Evolutionary conservation across 1,284 basidiomycete species (phyloP).

Genomic region (Leccinum griseonigrum): DNA sequence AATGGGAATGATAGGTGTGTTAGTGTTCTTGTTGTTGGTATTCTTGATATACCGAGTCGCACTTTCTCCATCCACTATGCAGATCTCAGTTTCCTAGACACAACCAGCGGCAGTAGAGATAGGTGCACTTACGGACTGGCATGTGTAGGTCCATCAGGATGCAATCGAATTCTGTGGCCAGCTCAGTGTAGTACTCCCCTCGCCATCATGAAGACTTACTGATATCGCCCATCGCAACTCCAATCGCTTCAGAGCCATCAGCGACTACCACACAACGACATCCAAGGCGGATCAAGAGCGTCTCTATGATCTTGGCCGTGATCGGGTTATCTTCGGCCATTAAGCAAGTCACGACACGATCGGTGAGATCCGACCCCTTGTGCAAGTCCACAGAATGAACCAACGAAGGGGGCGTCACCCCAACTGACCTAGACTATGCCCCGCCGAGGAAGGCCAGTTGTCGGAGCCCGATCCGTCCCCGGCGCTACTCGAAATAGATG

Average conservation of each 20-base stretch:
- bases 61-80: slow-evolving; percentile 83
- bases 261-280: slow-evolving; percentile 93
- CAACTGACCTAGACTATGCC: slow-evolving; percentile 50
- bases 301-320: slow-evolving; percentile 94
- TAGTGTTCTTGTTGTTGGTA: slow-evolving; percentile 89
- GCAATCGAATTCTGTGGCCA: slow-evolving; percentile 72
- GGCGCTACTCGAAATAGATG: slow-evolving; percentile 76
- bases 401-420: slow-evolving; percentile 70
- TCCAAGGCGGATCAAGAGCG: slow-evolving; percentile 85
- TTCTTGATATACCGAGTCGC: slow-evolving; percentile 93
- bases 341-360: slow-evolving; percentile 85
- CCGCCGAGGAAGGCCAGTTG: slow-evolving; percentile 62
- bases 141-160: slow-evolving; percentile 90
- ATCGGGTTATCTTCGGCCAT: slow-evolving; percentile 98
- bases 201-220: slow-evolving; percentile 52
- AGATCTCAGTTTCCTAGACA: slow-evolving; percentile 5
- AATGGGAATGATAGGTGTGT: slow-evolving; percentile 89
- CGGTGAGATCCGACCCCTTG: slow-evolving; percentile 66
- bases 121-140: slow-evolving; percentile 70
- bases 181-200: slow-evolving; percentile 16
- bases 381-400: slow-evolving; percentile 75
- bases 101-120: background rate
- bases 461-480: slow-evolving; percentile 78
- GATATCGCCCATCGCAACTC: slow-evolving; percentile 95
- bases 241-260: slow-evolving; percentile 95